Evolutionary conservation across 345 rosid genomes (phyloP), one percentile per base, ranked within the genome.

Genomic region (Euphorbia peplus): DNA sequence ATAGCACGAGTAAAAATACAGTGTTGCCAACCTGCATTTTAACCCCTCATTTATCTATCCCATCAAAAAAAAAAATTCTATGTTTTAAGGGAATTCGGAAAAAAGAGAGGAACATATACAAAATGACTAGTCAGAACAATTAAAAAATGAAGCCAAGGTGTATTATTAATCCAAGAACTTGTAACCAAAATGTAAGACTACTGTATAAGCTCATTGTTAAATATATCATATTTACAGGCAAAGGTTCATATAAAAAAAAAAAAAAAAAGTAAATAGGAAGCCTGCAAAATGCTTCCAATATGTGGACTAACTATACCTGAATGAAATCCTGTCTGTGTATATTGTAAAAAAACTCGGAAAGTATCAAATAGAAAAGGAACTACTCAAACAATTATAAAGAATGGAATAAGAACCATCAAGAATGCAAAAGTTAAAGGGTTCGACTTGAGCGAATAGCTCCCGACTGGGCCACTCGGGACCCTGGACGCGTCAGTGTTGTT

Each of bases 321-420:
- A 70, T 70, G 57, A 61, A 76, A 73, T 79, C 41, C 77, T 69
- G 26, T 47, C 13, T 26, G 50, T 24, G 16, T 32, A 58, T 58
- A 56, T 12, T 32, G 8, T 58, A 77, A 15, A 59, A 5, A 57
- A 63, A 21, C 0, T 1, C 4, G 26, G 29, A 44, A n/a, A 29
- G 4, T 0, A 18, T 3, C 18, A 14, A 58, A 58, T 1, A n/a
- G 8, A 24, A 60, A 6, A 41, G 15, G 8, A 67, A 71, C n/a
- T 47, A 69, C 73, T 80, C 77, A 82, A 66, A 78, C 41, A 26
- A 77, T 44, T 22, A 67, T 64, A 48, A 83, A 78, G 68, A 79
- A 37, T 68, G 82, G 57, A 66, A 29, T 21, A 41, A 83, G 74
- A 55, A 74, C 30, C 58, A 71, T n/a, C 21, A 24, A 32, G 0